Evolutionary conservation across 2,329 filamentous ascomycete genomes (phyloP), one percentile per base, ranked within the genome.

Genomic region (Gaeumannomyces tritici): DNA sequence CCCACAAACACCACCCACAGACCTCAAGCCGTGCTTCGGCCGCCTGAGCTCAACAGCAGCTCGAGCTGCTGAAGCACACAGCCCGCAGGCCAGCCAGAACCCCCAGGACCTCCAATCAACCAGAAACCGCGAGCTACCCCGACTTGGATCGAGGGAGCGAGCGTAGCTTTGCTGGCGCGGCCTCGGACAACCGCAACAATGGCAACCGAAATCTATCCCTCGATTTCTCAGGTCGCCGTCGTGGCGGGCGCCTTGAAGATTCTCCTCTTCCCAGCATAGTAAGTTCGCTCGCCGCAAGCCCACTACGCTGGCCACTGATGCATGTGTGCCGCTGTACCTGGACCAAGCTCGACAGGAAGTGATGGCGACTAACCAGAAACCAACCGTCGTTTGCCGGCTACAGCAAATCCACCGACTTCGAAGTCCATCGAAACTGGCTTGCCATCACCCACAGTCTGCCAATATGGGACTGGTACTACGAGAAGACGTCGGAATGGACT

Each of bases 401-500:
- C 75, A 97, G 93, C 81, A 97, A 96, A 81, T 99, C 95, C 7
- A 99, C 95, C 69, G 95, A 99, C 75, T 99, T 99, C 71, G 95
- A 99, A 76, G 95, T 99, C 62, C 95, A 99, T 77, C 88, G 95
- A 67, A 99, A 99, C 79, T 99, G 95, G 95, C 86, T 99, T 55
- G 95, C 95, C 66, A 91, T 98, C 69, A 98, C 95, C 5, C 83
- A 96, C 76, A 96, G 90, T 65, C 82, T 98, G 26, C 90, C 93
- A 3, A 77, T 93, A 60, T 86, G 89, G 74, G 82, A 96, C 68
- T 99, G 95, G 95, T 99, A 99, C 77, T 93, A 89, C 72, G 95
- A 99, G 81, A 89, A 93, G 77, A 96, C 93, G 2, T 99, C 95
- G 64, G 91, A 98, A 91, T 99, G 95, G 95, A 99, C 95, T 0